phyloP scores from a whole-genome alignment of 1,284 basidiomycete species.

The Fomitiporia mediterranea region DNA sequence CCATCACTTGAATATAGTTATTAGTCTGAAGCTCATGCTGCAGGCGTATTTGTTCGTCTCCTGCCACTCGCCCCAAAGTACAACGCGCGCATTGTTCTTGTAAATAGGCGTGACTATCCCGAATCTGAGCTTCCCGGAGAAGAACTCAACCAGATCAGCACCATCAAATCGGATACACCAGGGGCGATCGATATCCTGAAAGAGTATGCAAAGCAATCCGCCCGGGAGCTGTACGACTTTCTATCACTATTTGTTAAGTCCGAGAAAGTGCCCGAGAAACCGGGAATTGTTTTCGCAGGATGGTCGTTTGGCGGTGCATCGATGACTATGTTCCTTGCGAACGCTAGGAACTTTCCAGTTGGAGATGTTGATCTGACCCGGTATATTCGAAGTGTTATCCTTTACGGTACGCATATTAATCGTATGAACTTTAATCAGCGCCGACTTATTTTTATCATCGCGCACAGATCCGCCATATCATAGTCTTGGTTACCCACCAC shows the following conservation, averaged over 20 bases:
- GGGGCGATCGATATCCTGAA: neutral
- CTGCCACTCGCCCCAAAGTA: constrained; percentile 25
- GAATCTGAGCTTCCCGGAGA: constrained; percentile 26
- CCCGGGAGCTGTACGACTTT: constrained; percentile 21
- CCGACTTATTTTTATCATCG: neutral
- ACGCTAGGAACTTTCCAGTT: constrained; percentile 20
- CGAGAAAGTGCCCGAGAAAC: constrained; percentile 16
- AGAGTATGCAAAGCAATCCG: constrained; percentile 19
- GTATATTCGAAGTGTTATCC: neutral
- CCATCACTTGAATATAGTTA: neutral
- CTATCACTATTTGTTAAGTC: constrained; percentile 15
- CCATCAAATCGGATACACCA: constrained; percentile 28
- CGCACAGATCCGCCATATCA: constrained; percentile 5
- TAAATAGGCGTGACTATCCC: constrained; percentile 32
- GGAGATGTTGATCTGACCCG: constrained; percentile 20
- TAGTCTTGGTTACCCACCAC: constrained; percentile 25
- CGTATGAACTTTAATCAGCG: neutral
- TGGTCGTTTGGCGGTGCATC: constrained; percentile 25
- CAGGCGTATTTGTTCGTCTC: constrained; percentile 29
- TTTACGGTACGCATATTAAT: constrained; percentile 1
- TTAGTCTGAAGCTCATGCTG: neutral
- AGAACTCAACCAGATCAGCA: constrained; percentile 24
- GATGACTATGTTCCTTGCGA: constrained; percentile 23
- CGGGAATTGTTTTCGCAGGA: constrained; percentile 19
- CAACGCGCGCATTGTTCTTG: constrained; percentile 29